Conservation (phyloP, 306 rosid species). For the Astragalus membranaceus region DNA sequence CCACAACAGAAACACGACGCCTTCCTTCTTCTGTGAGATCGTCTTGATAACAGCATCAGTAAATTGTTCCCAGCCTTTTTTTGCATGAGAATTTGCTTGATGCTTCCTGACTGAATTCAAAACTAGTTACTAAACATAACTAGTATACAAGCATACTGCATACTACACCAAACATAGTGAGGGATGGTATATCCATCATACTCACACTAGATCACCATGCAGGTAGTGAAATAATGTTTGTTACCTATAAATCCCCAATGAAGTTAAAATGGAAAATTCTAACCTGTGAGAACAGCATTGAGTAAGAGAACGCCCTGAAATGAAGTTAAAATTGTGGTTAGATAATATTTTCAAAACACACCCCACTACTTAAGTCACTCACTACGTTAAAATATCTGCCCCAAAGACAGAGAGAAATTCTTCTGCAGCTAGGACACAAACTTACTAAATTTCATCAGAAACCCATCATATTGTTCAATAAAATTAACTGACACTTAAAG, state of each 20-base stretch:
- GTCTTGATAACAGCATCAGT: constrained; percentile 83
- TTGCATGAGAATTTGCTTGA: constrained; percentile 89
- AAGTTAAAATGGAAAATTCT: constrained; percentile 5
- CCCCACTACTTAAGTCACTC: background rate
- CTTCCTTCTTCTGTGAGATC: constrained; percentile 74
- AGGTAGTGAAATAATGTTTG: background rate
- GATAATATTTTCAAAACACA: background rate
- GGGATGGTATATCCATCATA: background rate
- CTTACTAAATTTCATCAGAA: background rate
- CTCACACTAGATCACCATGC: background rate
- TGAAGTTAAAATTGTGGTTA: constrained; percentile 23
- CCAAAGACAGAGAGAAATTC: background rate
- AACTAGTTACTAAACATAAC: background rate
- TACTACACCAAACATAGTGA: background rate
- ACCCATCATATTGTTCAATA: background rate
- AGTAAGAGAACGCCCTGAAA: constrained; percentile 91
- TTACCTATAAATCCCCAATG: background rate
- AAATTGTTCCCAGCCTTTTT: constrained; percentile 95
- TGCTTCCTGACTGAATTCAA: constrained; percentile 67
- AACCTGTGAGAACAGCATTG: constrained; percentile 94
- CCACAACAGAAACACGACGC: constrained; percentile 86
- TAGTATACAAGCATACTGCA: constrained; percentile 1
- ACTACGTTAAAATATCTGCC: background rate
- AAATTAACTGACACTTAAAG: background rate
- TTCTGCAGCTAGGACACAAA: background rate